Base-by-base conservation (phyloP, 306 rosid species). In the Clitoria ternatea region DNA sequence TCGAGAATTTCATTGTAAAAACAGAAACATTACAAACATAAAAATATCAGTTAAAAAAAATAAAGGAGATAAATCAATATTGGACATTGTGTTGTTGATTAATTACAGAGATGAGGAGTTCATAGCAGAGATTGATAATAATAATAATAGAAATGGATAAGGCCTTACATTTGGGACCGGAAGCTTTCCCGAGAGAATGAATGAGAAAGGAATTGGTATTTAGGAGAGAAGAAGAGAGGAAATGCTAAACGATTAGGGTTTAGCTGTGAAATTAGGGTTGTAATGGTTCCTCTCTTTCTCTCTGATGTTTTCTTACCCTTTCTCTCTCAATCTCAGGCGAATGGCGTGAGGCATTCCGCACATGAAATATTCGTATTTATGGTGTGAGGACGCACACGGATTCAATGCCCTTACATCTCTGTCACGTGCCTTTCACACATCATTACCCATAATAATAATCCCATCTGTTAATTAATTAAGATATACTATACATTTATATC, bases 161-260 rank as follows among this genome's bases (percentile, higher is more conserved):
- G 32, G 2, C 61, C 86, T 78, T 80, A 83, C 92, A 69, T 47
- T n/a, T 17, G 65, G 75, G 80, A 43, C 44, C 29, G 36, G 64
- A 39, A 66, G 52, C 6, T 14, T 47, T 54, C 23, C 44, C 52
- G 50, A 55, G 74, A 10, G 76, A 48, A 69, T 5, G 76, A 48
- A 69, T 5, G 79, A 66, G 64, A 53, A 27, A 48, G 35, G 43
- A 57, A 6, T 35, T 2, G 42, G 1, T 65, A n/a, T n/a, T n/a
- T n/a, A 42, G 9, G 50, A 36, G 85, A 81, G 86, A 74, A 78
- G 69, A 69, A 56, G 77, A 75, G 73, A 81, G 73, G 64, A 72
- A 65, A 60, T 35, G 76, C 71, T 40, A 79, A 76, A 44, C 73
- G 49, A 30, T 5, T 33, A 80, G 85, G 85, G 85, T 77, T 89